Base-by-base conservation (phyloP, 768 basidiomycete genomes). In the Suillus cothurnatus region DNA sequence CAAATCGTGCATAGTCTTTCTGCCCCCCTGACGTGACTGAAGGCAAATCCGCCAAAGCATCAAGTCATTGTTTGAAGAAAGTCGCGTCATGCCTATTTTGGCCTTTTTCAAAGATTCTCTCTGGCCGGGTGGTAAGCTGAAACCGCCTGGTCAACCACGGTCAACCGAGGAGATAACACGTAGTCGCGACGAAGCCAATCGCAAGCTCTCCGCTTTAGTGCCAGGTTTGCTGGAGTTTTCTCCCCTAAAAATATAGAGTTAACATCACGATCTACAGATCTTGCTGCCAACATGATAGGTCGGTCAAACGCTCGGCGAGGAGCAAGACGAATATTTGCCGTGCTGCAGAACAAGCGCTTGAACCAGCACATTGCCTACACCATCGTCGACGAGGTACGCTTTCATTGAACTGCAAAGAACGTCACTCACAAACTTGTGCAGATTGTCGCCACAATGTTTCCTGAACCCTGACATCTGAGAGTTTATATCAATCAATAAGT, bases 261-360 rank as follows among this genome's bases (percentile, higher is more conserved):
- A 19, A 66, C 32, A 15, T 45, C 45, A 21, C 59, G 28, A 62
- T 41, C 28, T 57, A 11, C 69, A 97, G 97, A 99, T 72, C 78
- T 98, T 61, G 95, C 94, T 38, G 94, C 97, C 8, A 98, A 97
- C 71, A 95, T 98, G 91, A 98, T 98, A 69, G 97, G 97, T n/a
- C 86, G 95, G 36, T 90, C 93, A 4, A 99, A 99, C 73, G 95
- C 97, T 21, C 87, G 95, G 15, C 85, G 95, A 50, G 97, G 96
- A 19, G 95, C 97, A 11, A 85, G 95, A 47, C 85, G 95, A 58
- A 92, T 97, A 66, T 98, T 99, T 74, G 90, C 95, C 6, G 94
- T 97, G 2, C 74, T 99, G 50, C 97, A 99, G 77, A 97, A 98
- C 73, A 86, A 89, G 56, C 86, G 97, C n/a, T 81, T 99, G 38